Conservation (phyloP, 1,284 basidiomycete genomes). For the Papiliotrema terrestris region DNA sequence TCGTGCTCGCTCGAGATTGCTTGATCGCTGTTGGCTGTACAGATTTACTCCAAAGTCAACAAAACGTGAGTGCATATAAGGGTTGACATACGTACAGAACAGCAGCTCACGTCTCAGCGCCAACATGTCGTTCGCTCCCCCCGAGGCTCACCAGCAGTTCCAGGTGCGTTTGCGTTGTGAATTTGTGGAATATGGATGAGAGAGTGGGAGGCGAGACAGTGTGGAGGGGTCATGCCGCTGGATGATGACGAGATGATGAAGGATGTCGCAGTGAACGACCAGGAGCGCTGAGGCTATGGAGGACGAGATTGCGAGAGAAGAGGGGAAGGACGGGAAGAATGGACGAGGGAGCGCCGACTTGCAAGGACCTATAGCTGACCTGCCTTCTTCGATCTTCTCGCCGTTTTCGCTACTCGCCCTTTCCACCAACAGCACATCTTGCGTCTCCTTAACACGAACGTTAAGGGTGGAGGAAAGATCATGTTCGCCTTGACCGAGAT, state of each 20-base stretch:
- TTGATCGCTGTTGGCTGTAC: too few relatives aligned
- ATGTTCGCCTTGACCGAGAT: slow-evolving; percentile 98
- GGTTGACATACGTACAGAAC: background rate
- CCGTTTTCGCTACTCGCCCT: background rate
- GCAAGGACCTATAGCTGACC: too few relatives aligned
- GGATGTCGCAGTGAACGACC: background rate
- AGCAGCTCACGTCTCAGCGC: background rate
- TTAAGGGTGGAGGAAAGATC: slow-evolving; percentile 92
- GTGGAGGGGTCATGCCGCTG: too few relatives aligned
- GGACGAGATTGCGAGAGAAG: too few relatives aligned
- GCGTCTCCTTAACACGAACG: slow-evolving; percentile 99
- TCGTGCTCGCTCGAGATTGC: background rate
- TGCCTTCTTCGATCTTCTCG: slow-evolving; percentile 1
- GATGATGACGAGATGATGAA: background rate
- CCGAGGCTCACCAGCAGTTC: slow-evolving; percentile 88
- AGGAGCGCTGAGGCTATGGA: background rate
- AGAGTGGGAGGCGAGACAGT: background rate
- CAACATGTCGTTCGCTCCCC: slow-evolving; percentile 86
- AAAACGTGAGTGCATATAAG: background rate
- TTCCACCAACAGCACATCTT: slow-evolving; percentile 72
- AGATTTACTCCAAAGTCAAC: background rate
- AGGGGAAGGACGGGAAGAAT: too few relatives aligned
- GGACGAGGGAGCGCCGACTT: too few relatives aligned
- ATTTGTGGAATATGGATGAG: background rate
- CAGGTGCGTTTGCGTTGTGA: slow-evolving; percentile 57